A percentile compares a stretch with the other conserved stretches of the same genome.
phyloP scores from a whole-genome alignment of 257 asterid genomes.

The Cruciata laevipes region DNA sequence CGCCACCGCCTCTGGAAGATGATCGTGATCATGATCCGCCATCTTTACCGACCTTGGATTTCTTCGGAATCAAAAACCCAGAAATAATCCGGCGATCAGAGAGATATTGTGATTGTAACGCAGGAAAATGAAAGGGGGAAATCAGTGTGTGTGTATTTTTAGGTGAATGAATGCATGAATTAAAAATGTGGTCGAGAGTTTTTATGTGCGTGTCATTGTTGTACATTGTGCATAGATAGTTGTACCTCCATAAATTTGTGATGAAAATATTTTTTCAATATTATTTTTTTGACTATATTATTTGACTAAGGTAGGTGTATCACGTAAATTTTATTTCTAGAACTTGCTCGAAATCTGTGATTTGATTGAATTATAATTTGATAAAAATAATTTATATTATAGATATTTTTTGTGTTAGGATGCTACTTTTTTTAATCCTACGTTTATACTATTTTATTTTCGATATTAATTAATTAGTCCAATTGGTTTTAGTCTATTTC shows the following conservation, averaged over 20 bases:
- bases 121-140: not conserved
- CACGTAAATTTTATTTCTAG: not conserved
- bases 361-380: too few relatives aligned
- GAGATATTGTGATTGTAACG: not conserved
- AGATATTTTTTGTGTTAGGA: too few relatives aligned
- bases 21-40: constrained; percentile 61
- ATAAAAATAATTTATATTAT: too few relatives aligned
- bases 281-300: not conserved
- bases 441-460: too few relatives aligned
- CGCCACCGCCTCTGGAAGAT: not conserved
- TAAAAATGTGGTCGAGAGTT: not conserved
- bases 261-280: not conserved
- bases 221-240: too few relatives aligned
- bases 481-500: too few relatives aligned
- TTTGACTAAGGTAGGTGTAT: not conserved
- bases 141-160: not conserved
- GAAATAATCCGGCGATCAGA: not conserved
- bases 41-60: constrained; percentile 11
- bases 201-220: not conserved
- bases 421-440: too few relatives aligned
- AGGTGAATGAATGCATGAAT: not conserved
- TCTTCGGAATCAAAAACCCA: constrained; percentile 3
- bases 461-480: too few relatives aligned
- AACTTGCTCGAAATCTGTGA: not conserved
- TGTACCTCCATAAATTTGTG: not conserved